Evolutionary conservation across 2,329 filamentous ascomycete genomes (phyloP).

Genomic region (Phyllosticta capitalensis): DNA sequence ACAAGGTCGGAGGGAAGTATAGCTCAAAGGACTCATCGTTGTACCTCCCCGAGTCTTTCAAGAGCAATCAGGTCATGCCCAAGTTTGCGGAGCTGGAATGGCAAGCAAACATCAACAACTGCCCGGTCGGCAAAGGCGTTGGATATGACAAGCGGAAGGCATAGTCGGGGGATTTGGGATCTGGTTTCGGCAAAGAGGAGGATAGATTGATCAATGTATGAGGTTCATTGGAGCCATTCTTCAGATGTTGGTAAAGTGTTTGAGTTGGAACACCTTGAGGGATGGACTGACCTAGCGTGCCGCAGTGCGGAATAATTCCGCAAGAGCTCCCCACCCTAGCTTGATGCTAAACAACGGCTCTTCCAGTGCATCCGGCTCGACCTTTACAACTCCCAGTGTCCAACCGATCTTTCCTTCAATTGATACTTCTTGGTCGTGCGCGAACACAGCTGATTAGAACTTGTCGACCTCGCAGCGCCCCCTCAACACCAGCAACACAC

Average conservation of each 20-base stretch:
- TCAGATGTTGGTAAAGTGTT: neutral
- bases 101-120: conserved; percentile 31
- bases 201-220: no score
- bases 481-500: neutral
- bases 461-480: neutral
- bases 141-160: conserved; percentile 13
- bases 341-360: no score
- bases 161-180: no score
- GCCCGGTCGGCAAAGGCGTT: conserved; percentile 29
- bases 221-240: neutral
- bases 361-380: no score
- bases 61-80: conserved; percentile 33
- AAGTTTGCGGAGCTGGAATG: conserved; percentile 33
- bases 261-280: neutral
- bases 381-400: neutral
- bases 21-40: conserved; percentile 22
- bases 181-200: no score
- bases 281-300: no score
- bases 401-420: neutral
- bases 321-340: neutral
- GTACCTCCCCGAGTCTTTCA: conserved; percentile 32
- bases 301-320: neutral
- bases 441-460: no score
- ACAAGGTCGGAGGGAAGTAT: conserved; percentile 25
- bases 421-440: neutral